Evolutionary conservation across 169 alveolate genomes (phyloP).

Genomic region (Plasmodium coatneyi): DNA sequence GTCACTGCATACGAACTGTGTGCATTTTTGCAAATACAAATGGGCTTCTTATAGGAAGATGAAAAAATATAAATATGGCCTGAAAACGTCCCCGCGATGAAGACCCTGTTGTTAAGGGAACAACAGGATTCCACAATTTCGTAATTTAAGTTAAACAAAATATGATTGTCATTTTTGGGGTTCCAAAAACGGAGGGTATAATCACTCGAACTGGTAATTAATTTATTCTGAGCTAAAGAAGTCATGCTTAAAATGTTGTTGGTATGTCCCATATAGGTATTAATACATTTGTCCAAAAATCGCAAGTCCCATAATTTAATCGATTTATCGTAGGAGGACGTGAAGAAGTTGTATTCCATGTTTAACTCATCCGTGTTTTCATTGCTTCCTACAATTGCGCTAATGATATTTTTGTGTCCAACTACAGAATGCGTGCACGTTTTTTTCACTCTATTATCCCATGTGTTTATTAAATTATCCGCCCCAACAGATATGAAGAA

Average conservation of each 20-base stretch:
- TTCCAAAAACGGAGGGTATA: constrained; percentile 71
- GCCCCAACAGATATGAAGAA: constrained; percentile 68
- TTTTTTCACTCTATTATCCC: constrained; percentile 56
- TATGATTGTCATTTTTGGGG: constrained; percentile 68
- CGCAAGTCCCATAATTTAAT: constrained; percentile 82
- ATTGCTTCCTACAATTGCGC: constrained; percentile 50
- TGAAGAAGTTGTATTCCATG: constrained; percentile 57
- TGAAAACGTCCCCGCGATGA: constrained; percentile 63
- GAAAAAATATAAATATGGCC: constrained; percentile 56
- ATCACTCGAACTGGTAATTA: constrained; percentile 58
- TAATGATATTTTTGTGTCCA: constrained; percentile 62
- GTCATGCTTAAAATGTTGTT: constrained; percentile 41
- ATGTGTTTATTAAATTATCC: constrained; percentile 63
- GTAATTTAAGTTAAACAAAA: constrained; percentile 56
- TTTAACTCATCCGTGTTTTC: constrained; percentile 47
- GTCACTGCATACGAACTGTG: constrained; percentile 44
- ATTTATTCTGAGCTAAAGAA: constrained; percentile 42
- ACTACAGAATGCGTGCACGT: constrained; percentile 33
- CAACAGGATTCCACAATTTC: constrained; percentile 70
- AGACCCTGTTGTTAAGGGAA: constrained; percentile 58
- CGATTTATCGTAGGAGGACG: constrained; percentile 83
- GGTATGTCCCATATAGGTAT: constrained; percentile 67
- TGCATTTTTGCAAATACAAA: constrained; percentile 55
- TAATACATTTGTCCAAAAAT: constrained; percentile 61
- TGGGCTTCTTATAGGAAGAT: constrained; percentile 66